phyloP scores from a whole-genome alignment of 305 asterid species.

The Plantago coronopus region DNA sequence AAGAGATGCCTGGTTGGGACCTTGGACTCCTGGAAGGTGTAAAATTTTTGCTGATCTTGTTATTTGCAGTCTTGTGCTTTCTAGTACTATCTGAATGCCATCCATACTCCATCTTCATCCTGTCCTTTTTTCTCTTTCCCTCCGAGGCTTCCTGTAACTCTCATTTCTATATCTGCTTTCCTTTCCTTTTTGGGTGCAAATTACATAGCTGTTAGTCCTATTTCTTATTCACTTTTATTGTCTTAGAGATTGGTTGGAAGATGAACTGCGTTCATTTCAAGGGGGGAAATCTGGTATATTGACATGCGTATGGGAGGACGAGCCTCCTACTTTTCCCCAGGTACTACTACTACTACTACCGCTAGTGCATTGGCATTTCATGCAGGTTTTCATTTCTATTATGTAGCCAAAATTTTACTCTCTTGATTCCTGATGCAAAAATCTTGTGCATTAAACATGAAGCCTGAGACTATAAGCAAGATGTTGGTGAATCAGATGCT shows the following conservation, averaged over 20 bases:
- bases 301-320: slow-evolving; percentile 94
- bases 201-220: slow-evolving; percentile 9
- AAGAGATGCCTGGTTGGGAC: slow-evolving; percentile 98
- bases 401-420: slow-evolving; percentile 6
- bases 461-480: slow-evolving; percentile 95
- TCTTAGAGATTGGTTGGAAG: slow-evolving; percentile 91
- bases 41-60: slow-evolving; percentile 21
- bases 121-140: slow-evolving; percentile 17
- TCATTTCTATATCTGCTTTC: slow-evolving; percentile 2
- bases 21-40: slow-evolving; percentile 99
- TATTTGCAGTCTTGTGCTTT: slow-evolving; percentile 17
- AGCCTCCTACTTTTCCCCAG: slow-evolving; percentile 97
- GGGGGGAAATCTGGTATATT: slow-evolving; percentile 93
- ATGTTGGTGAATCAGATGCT: slow-evolving; percentile 98
- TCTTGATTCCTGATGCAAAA: slow-evolving; percentile 26
- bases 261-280: slow-evolving; percentile 94
- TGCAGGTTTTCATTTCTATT: slow-evolving; percentile 17
- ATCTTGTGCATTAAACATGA: slow-evolving; percentile 36
- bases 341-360: too few relatives aligned
- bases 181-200: neutral
- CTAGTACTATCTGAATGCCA: slow-evolving; percentile 8
- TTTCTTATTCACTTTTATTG: slow-evolving; percentile 23
- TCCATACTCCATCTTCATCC: slow-evolving; percentile 20
- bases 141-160: slow-evolving; percentile 17
- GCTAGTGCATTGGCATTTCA: slow-evolving; percentile 10